Evolutionary conservation across 2,329 filamentous ascomycete species (phyloP).

Genomic region (Pseudogymnoascus sp.): DNA sequence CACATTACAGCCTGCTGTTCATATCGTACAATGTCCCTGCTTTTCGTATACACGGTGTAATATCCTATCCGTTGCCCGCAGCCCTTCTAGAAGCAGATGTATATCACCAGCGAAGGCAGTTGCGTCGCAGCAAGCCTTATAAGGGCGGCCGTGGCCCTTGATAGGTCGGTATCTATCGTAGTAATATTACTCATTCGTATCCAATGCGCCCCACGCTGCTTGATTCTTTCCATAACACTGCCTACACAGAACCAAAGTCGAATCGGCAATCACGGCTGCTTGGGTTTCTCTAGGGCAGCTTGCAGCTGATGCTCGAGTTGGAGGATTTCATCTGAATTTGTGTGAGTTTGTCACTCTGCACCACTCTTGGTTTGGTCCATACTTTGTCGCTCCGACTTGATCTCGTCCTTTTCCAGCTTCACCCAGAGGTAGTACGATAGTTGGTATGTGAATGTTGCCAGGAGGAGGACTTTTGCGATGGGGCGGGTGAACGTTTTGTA

Average conservation of each 20-base stretch:
- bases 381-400: constrained; percentile 53
- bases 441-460: constrained; percentile 73
- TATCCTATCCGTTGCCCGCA: background rate
- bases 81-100: background rate
- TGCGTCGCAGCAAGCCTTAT: background rate
- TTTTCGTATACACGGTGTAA: background rate
- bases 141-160: background rate
- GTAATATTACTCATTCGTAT: background rate
- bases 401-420: constrained; percentile 66
- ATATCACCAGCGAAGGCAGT: background rate
- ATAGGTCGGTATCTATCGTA: background rate
- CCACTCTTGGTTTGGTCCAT: constrained; percentile 18
- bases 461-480: constrained; percentile 64
- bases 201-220: background rate
- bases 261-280: constrained; percentile 3
- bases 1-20: background rate
- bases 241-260: background rate
- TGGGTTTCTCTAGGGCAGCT: background rate
- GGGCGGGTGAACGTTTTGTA: constrained; percentile 70
- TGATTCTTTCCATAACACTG: background rate
- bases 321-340: constrained; percentile 1
- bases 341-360: constrained; percentile 6
- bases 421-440: constrained; percentile 67
- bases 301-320: constrained; percentile 3
- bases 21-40: background rate